A percentile compares a stretch with the other conserved stretches of the same genome.
Conservation (phyloP, 2,329 filamentous ascomycete genomes). For the Fusarium brevicatenulatum region DNA sequence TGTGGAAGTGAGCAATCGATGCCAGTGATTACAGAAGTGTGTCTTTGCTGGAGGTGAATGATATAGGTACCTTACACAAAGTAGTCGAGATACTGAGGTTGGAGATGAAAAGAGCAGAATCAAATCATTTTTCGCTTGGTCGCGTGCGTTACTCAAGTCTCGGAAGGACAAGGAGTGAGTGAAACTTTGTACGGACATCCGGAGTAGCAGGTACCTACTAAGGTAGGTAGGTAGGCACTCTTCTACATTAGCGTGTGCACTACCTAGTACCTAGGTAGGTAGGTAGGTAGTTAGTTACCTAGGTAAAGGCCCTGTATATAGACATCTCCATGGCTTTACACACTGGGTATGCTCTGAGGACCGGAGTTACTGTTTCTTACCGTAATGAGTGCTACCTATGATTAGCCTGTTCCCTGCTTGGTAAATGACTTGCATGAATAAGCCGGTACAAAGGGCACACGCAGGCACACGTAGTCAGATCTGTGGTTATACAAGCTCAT, state of each 20-base stretch:
- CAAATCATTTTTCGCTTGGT: slow-evolving; percentile 9
- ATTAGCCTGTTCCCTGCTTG: background rate
- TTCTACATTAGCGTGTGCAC: background rate
- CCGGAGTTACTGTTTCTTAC: background rate
- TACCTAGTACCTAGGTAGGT: background rate
- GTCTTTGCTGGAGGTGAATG: background rate
- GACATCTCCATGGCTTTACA: background rate
- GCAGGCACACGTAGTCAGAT: background rate
- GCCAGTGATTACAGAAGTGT: background rate
- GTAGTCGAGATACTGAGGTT: background rate
- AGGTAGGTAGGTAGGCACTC: background rate
- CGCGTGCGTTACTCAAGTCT: slow-evolving; percentile 29
- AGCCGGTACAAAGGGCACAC: background rate
- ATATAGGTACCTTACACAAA: background rate
- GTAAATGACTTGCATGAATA: background rate
- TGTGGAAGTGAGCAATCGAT: background rate
- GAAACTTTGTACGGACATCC: slow-evolving; percentile 8
- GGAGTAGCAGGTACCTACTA: too few species aligned
- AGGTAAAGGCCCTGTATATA: background rate
- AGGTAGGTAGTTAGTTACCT: too few species aligned
- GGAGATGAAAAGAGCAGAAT: background rate
- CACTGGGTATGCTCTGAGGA: background rate
- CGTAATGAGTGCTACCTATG: background rate
- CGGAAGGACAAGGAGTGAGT: slow-evolving; percentile 8
- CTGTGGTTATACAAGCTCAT: slow-evolving; percentile 1